Base-by-base conservation (phyloP, 371 early-diverging fungal species). In the Mortierella sp. region DNA sequence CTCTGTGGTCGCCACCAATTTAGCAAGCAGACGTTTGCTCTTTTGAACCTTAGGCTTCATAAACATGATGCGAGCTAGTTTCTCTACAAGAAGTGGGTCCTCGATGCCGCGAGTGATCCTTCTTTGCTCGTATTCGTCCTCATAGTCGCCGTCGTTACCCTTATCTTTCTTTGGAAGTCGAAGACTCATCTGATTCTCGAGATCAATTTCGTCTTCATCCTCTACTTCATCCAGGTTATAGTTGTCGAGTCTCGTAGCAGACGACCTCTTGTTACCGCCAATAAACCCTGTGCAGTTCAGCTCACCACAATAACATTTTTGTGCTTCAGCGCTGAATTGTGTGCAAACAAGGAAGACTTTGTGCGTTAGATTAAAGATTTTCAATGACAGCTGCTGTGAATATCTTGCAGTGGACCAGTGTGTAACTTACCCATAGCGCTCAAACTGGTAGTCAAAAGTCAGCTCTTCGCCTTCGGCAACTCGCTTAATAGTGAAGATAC, bases 361-460 rank as follows among this genome's bases (percentile, higher is more conserved):
- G n/a, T n/a, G n/a, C n/a, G n/a, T n/a, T n/a, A n/a, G n/a, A n/a
- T n/a, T n/a, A n/a, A n/a, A n/a, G n/a, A n/a, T n/a, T 3, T 8
- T 9, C 40, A 37, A 9, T 37, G 40, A 37, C n/a, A 26, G 9
- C n/a, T 13, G 28, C 2, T 51, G 23, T 17, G 32, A 63, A 31
- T 53, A 31, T 43, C 23, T 12, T n/a, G 15, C 57, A 49, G 13
- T 15, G 23, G 7, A 15, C 17, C n/a, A 29, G 29, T 23, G 3
- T 43, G n/a, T 12, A 37, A 22, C 74, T 78, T 84, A 86, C 77
- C 90, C 94, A 57, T 92, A 94, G 61, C 95, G 89, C 70, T 94
- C 94, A 83, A 96, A 96, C 69, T 95, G 92, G 84, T 97, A 97
- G 83, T 98, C 96, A 86, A 97, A 98, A 1, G 96, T 97, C 26